Base-by-base conservation (phyloP, 2,329 filamentous ascomycete species). In the Colletotrichum euphorbiae region DNA sequence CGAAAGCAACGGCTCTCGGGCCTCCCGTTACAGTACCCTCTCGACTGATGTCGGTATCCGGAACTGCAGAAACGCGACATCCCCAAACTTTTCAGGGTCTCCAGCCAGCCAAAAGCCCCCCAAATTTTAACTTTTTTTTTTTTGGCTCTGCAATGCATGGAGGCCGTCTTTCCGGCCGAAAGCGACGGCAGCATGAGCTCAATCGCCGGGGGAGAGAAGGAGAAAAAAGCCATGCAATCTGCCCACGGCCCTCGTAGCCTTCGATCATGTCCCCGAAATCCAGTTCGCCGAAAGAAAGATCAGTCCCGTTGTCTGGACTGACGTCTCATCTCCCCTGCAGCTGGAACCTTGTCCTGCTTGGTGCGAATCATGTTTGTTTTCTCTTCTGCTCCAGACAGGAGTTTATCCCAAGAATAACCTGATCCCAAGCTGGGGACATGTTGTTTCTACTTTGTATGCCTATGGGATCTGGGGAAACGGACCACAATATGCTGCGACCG, bases 41-140 rank as follows among this genome's bases (percentile, higher is more conserved):
- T 65, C 40, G 64, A 33, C 65, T 52, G 60, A 68, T 68, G 52
- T 64, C 58, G 17, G 33, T 42, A 31, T 52, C 52, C 19, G 9
- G 28, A 17, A 40, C 46, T 59, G 61, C 61, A 65, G 54, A 38
- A 54, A 15, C 12, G 12, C 17, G 19, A 45, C 8, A n/a, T 38
- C 21, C 36, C 51, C 33, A 59, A 38, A 48, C 6, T 65, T 59
- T 68, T 45, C 60, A 68, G 65, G 65, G 61, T 59, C 46, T 40
- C 50, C 38, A 40, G 24, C 45, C 19, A 21, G 24, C 43, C 28
- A n/a, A 17, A 43, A 19, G 33, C 42, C 28, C 52, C 64, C 28
- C 28, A 28, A n/a, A n/a, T n/a, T n/a, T n/a, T n/a, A n/a, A n/a
- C n/a, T n/a, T n/a, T n/a, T n/a, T n/a, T n/a, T n/a, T 59, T 28